Percentiles rank a stretch among this genome's conserved stretches.
Conservation (phyloP, 257 asterid genomes). For the Anisodus tanguticus region DNA sequence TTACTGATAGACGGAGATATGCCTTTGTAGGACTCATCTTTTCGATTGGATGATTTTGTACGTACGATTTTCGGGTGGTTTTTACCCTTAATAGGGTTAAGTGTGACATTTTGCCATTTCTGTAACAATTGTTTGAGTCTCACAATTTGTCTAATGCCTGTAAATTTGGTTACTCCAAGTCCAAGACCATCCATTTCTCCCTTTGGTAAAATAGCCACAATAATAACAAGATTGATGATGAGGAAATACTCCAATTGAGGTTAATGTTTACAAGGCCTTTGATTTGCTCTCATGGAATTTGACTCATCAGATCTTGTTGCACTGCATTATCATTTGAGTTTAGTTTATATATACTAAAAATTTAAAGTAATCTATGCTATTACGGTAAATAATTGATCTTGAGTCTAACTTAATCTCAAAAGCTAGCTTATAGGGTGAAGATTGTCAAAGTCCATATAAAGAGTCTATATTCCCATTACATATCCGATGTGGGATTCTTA, state of each 20-base stretch:
- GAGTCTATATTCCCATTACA: too few relatives aligned
- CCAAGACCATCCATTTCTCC: conserved; percentile 54
- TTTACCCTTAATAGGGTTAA: conserved; percentile 40
- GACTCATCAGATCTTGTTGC: conserved; percentile 58
- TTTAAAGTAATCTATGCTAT: too few relatives aligned
- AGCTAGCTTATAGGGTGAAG: too few relatives aligned
- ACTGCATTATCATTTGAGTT: conserved; percentile 22
- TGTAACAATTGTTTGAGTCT: conserved; percentile 63
- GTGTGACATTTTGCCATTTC: conserved; percentile 68
- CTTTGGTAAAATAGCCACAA: conserved; percentile 17
- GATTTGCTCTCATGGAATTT: conserved; percentile 27
- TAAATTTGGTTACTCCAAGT: conserved; percentile 55
- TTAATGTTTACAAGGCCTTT: conserved; percentile 21
- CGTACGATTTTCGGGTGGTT: too few relatives aligned
- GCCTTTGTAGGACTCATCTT: not conserved
- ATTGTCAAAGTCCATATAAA: too few relatives aligned
- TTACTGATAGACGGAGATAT: conserved; percentile 44
- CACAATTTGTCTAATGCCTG: conserved; percentile 73
- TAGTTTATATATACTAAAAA: too few relatives aligned
- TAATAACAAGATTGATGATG: conserved; percentile 25
- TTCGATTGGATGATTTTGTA: not conserved
- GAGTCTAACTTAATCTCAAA: too few relatives aligned
- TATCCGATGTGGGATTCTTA: too few relatives aligned
- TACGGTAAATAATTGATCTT: too few relatives aligned
- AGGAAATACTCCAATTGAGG: not conserved